Base-by-base conservation (phyloP, 2,329 filamentous ascomycete genomes). In the Basipetospora chlamydospora region DNA sequence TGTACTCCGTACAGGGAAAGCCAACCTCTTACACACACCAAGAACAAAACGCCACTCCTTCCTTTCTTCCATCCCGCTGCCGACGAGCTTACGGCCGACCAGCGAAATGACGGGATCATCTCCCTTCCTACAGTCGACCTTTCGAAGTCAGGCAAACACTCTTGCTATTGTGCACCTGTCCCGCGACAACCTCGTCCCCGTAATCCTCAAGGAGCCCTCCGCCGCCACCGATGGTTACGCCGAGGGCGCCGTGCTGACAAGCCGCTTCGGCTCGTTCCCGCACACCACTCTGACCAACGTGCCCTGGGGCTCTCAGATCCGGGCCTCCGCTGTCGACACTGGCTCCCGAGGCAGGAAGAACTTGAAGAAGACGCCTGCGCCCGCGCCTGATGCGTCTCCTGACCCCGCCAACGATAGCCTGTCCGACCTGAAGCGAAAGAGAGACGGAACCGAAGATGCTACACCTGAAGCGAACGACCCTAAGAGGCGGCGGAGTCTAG, bases 241-340 rank as follows among this genome's bases (percentile, higher is more conserved):
- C 7, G 52, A 86, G 52, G 81, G 81, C 25, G 77, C 77, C 32
- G 80, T 85, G 3, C 74, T 87, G 37, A 96, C 94, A 59, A 98
- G 88, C 2, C 77, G 87, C 30, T 98, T 94, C 50, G 90, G 90
- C 33, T 94, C 87, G 0, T 88, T 86, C 42, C 82, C 83, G 0
- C 83, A 88, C 52, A 80, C 72, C 9, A 87, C 82, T 0, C 59
- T 88, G 31, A 69, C 94, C 38, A 67, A 74, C 5, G 65, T 86
- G 37, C 80, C 83, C 28, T 96, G 88, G 88, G 90, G 90, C 20
- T 85, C 82, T 6, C 90, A 96, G 54, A 77, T 96, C 16, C 71
- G 84, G 32, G 90, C 90, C 6, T 94, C 86, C 2, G 74, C 79
- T 22, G 86, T 95, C 39, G 84, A 95, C 50, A 95, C 87, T 0